phyloP scores from a whole-genome alignment of 2,329 filamentous ascomycete species.

The Colletotrichum sp. region DNA sequence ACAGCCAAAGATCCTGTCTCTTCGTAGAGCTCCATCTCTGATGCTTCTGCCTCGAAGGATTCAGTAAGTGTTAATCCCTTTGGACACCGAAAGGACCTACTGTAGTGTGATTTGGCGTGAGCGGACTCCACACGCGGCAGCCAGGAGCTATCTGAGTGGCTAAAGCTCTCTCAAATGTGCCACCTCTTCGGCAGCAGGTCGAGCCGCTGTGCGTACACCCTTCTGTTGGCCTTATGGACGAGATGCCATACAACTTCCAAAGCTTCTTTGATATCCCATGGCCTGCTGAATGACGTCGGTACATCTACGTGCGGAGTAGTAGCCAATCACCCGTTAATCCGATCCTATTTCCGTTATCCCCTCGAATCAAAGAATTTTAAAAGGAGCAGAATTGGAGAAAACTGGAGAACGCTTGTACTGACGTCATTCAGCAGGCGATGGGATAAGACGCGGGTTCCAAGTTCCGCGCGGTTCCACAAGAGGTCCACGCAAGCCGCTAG shows the following conservation, averaged over 20 bases:
- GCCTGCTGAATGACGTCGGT: too few species aligned
- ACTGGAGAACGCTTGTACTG: too few species aligned
- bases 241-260: neutral
- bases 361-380: too few species aligned
- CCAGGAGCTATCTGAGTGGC: neutral
- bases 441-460: neutral
- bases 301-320: too few species aligned
- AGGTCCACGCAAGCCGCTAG: neutral
- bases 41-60: neutral
- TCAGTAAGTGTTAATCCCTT: neutral
- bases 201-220: neutral
- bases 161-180: neutral
- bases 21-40: neutral
- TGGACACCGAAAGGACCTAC: neutral
- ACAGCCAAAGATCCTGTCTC: neutral
- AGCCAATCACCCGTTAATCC: too few species aligned
- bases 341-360: too few species aligned
- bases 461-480: neutral
- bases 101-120: neutral
- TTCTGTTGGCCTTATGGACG: neutral
- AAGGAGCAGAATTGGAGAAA: too few species aligned
- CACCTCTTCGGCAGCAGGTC: neutral
- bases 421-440: too few species aligned
- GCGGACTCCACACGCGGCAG: neutral
- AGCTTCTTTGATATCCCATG: neutral